Evolutionary conservation across 2,329 filamentous ascomycete genomes (phyloP), one percentile per base, ranked within the genome.

Genomic region (Arthrobotrys entomopaga): DNA sequence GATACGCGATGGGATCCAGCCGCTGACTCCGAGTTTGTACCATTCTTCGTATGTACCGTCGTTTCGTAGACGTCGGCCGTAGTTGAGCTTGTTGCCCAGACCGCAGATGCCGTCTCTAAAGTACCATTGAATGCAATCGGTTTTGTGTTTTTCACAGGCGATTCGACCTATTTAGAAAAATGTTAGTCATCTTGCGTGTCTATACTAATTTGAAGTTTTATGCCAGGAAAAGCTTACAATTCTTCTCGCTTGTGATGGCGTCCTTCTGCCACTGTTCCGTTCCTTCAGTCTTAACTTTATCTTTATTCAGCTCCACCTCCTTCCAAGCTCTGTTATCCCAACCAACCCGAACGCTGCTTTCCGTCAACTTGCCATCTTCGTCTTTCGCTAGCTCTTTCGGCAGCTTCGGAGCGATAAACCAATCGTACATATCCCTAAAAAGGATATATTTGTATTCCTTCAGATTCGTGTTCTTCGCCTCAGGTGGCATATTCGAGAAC

Each of bases 291-390:
- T 59, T 59, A n/a, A 63, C 20, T 15, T 67, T 74, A 20, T 74
- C 70, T 26, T 74, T 67, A 46, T 74, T 74, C 49, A 65, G 59
- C 15, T 74, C 70, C 11, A 40, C 52, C 34, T 74, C 70, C 24
- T 59, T 74, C 70, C 70, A 74, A 24, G 63, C 67, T 29, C 57
- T 38, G 19, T 74, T 74, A 42, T 74, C 70, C 70, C 70, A 74
- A 1, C 70, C 70, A 20, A 74, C 56, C n/a, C 70, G 40, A 7
- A 43, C 46, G 2, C 63, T 52, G 3, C 63, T 67, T 10, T 53
- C 13, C 19, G 16, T 57, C 57, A 61, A 40, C 43, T 56, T 46
- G 16, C 64, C 70, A 20, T 52, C 38, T 0, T 53, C 43, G 6
- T 74, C 63, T 22, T 67, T 74, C 13, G 46, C 22, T 5, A 56